phyloP scores from a whole-genome alignment of 2,329 filamentous ascomycete genomes.

The Trichophyton mentagrophytes region DNA sequence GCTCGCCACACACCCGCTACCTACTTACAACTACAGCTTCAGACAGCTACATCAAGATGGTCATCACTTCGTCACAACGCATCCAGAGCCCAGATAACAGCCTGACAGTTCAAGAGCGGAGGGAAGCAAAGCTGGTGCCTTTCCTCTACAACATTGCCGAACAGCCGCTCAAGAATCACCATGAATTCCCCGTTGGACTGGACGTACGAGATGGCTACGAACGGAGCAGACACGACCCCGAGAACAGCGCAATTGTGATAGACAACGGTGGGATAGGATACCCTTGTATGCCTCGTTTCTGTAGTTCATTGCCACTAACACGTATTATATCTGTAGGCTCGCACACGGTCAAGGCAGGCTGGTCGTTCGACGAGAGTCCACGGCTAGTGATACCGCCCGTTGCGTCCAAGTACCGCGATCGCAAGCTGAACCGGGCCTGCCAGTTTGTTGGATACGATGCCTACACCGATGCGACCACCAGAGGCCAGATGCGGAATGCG shows the following conservation, averaged over 20 bases:
- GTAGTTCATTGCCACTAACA: neutral
- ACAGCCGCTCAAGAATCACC: slow-evolving; percentile 49
- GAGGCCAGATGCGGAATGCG: slow-evolving; percentile 77
- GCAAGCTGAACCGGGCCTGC: slow-evolving; percentile 83
- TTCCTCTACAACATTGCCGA: slow-evolving; percentile 44
- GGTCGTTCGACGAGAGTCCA: slow-evolving; percentile 82
- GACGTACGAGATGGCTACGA: slow-evolving; percentile 54
- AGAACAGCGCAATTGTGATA: slow-evolving; percentile 73
- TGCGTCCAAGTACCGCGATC: slow-evolving; percentile 88
- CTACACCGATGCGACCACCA: slow-evolving; percentile 84
- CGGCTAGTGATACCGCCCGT: slow-evolving; percentile 72
- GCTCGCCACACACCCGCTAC: neutral
- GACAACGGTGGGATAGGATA: slow-evolving; percentile 62
- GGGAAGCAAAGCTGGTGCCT: slow-evolving; percentile 43
- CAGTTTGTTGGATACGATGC: slow-evolving; percentile 87
- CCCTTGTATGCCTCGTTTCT: neutral
- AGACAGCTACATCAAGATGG: slow-evolving; percentile 22
- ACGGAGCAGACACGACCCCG: slow-evolving; percentile 44
- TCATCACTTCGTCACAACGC: slow-evolving; percentile 30
- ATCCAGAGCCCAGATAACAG: slow-evolving; percentile 28
- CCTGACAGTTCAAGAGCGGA: slow-evolving; percentile 33
- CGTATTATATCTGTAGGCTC: slow-evolving; percentile 48
- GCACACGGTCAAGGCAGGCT: slow-evolving; percentile 78
- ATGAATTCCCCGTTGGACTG: slow-evolving; percentile 25
- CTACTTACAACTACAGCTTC: neutral